phyloP scores from a whole-genome alignment of 176 grass and related monocot genomes.

The Pontederia crassipes region DNA sequence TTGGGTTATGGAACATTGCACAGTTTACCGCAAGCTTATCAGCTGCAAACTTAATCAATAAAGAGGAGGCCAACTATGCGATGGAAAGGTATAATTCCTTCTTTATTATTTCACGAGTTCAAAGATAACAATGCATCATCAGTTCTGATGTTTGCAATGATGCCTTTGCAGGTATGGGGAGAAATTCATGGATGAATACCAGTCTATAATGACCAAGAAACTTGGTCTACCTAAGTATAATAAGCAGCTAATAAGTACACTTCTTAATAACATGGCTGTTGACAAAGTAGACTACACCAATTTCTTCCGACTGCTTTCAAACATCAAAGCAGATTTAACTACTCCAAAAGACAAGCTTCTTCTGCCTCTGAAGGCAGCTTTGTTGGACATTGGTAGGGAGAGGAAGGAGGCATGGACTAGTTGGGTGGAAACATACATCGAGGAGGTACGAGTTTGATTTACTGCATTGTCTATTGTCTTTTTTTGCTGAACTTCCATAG shows the following conservation, averaged over 20 bases:
- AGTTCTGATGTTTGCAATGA: neutral
- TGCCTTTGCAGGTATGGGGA: constrained; percentile 59
- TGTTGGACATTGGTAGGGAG: constrained; percentile 97
- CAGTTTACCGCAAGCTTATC: constrained; percentile 69
- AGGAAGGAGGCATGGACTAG: constrained; percentile 91
- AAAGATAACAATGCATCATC: neutral
- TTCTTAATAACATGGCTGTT: constrained; percentile 73
- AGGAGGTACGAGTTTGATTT: constrained; percentile 61
- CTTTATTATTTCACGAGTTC: neutral
- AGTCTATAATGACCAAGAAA: constrained; percentile 92
- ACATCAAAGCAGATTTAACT: constrained; percentile 54
- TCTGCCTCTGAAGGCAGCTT: constrained; percentile 75
- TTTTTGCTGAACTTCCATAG: neutral
- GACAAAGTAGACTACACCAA: constrained; percentile 99
- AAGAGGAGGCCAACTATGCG: constrained; percentile 89
- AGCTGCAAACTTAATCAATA: constrained; percentile 62
- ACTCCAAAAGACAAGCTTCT: constrained; percentile 64
- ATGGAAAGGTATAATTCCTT: constrained; percentile 65
- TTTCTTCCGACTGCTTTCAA: constrained; percentile 85
- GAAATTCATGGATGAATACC: constrained; percentile 98
- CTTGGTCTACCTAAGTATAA: constrained; percentile 83
- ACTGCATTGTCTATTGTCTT: neutral
- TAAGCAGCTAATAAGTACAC: constrained; percentile 80
- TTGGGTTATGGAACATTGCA: constrained; percentile 95
- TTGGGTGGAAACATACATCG: constrained; percentile 88